A percentile compares a stretch with the other conserved stretches of the same genome.
Evolutionary conservation across 1,284 basidiomycete species (phyloP).

Genomic region (Pascua sp.): DNA sequence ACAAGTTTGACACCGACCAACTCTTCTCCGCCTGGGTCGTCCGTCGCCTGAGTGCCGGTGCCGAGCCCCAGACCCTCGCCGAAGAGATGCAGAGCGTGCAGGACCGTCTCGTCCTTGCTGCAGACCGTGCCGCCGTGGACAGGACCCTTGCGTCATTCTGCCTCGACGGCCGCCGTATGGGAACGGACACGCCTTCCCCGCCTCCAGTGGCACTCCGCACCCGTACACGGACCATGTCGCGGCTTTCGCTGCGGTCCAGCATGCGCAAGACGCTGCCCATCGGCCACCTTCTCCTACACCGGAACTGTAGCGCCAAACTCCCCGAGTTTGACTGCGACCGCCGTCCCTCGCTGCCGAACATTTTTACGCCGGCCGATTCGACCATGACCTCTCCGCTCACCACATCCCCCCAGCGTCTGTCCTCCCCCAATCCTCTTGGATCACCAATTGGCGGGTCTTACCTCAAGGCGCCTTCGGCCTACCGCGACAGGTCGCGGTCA

Average conservation of each 20-base stretch:
- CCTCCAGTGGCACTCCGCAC: not conserved
- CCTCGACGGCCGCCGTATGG: conserved; percentile 9
- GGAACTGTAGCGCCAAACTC: conserved; percentile 13
- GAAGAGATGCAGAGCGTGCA: conserved; percentile 10
- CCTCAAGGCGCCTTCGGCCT: too few species aligned
- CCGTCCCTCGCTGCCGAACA: conserved; percentile 31
- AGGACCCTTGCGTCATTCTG: conserved; percentile 8
- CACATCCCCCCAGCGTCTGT: too few species aligned
- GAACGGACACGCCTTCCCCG: too few species aligned
- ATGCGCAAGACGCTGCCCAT: conserved; percentile 18
- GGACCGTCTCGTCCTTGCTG: conserved; percentile 8
- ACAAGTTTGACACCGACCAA: not conserved
- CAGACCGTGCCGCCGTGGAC: conserved; percentile 4
- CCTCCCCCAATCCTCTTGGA: too few species aligned
- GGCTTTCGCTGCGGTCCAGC: conserved; percentile 6
- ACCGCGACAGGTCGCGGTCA: too few species aligned
- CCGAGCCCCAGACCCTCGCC: conserved; percentile 15
- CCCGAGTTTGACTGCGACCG: conserved; percentile 18
- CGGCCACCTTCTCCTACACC: conserved; percentile 28
- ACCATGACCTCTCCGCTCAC: not conserved
- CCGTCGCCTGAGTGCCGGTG: conserved; percentile 22
- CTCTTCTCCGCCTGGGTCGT: conserved; percentile 22
- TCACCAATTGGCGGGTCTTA: too few species aligned
- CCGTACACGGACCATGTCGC: conserved; percentile 13
- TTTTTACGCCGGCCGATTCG: conserved; percentile 3